Evolutionary conservation across 805 yeast genomes (phyloP).

Genomic region (Priceomyces fermenticarens): DNA sequence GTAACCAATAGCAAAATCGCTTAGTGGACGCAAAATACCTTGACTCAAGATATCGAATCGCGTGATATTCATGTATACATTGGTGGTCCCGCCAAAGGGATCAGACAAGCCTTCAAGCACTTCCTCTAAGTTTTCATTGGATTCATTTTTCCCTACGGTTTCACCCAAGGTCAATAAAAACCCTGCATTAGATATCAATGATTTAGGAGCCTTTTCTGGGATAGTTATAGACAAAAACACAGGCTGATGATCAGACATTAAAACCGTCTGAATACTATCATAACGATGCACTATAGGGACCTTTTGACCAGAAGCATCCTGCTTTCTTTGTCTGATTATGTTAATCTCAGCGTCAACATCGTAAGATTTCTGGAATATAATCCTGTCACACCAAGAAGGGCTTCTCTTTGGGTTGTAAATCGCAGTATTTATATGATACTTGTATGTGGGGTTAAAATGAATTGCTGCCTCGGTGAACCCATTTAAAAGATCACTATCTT

Average conservation of each 20-base stretch:
- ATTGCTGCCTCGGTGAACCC: constrained; percentile 70
- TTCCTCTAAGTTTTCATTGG: constrained; percentile 8
- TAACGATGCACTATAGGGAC: constrained; percentile 40
- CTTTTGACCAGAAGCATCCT: constrained; percentile 1
- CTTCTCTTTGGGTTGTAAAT: constrained; percentile 54
- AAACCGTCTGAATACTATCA: constrained; percentile 43
- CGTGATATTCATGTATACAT: constrained; percentile 34
- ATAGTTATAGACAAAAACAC: constrained; percentile 54
- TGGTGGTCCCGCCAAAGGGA: constrained; percentile 38
- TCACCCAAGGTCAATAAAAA: constrained; percentile 21
- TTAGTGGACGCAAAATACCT: constrained; percentile 17
- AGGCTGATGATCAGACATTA: constrained; percentile 78
- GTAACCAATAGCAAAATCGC: constrained; percentile 33
- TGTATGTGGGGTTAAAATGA: constrained; percentile 76
- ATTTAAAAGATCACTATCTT: constrained; percentile 45
- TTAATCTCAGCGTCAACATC: constrained; percentile 6
- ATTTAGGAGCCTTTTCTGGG: constrained; percentile 41
- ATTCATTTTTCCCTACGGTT: constrained; percentile 9
- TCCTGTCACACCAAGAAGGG: constrained; percentile 92
- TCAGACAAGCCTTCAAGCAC: constrained; percentile 10
- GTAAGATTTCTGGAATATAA: constrained; percentile 54
- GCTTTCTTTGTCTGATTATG: background rate
- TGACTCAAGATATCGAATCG: constrained; percentile 27
- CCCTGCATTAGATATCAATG: constrained; percentile 26
- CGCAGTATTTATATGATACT: constrained; percentile 52